phyloP scores from a whole-genome alignment of 768 basidiomycete species.

The Pleurotus eryngii region DNA sequence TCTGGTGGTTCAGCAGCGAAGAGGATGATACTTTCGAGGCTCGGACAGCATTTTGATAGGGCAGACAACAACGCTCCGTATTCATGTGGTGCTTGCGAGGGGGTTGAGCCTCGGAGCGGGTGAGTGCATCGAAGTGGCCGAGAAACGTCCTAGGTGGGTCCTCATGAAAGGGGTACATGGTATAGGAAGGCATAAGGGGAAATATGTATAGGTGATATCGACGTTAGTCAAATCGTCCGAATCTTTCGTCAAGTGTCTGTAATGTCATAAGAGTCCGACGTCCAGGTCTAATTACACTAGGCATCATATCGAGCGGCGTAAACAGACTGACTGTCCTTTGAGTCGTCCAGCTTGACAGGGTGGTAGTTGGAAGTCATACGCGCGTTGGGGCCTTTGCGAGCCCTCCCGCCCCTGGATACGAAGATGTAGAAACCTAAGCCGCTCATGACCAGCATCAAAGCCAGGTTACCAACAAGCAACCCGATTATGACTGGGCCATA shows the following conservation, averaged over 20 bases:
- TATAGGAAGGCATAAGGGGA: too few relatives aligned
- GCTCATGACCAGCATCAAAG: neutral
- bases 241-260: too few relatives aligned
- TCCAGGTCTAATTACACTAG: neutral
- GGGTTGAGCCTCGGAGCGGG: too few relatives aligned
- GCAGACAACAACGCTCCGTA: too few relatives aligned
- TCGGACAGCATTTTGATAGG: neutral
- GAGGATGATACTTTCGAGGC: neutral
- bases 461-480: neutral
- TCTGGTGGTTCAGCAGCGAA: too few relatives aligned
- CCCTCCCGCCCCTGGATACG: neutral
- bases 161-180: too few relatives aligned
- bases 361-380: conserved; percentile 1
- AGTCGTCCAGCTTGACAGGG: neutral
- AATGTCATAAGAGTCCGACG: too few relatives aligned
- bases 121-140: too few relatives aligned
- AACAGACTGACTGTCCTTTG: neutral
- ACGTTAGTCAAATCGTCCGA: too few relatives aligned
- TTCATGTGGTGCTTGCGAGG: too few relatives aligned
- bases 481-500: neutral
- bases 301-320: neutral
- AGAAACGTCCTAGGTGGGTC: too few relatives aligned
- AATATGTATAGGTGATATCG: too few relatives aligned
- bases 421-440: neutral
- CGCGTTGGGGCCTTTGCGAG: neutral